Evolutionary conservation across 495 filamentous ascomycete species (phyloP), one percentile per base, ranked within the genome.

Genomic region (Umbilicaria muhlenbergii): DNA sequence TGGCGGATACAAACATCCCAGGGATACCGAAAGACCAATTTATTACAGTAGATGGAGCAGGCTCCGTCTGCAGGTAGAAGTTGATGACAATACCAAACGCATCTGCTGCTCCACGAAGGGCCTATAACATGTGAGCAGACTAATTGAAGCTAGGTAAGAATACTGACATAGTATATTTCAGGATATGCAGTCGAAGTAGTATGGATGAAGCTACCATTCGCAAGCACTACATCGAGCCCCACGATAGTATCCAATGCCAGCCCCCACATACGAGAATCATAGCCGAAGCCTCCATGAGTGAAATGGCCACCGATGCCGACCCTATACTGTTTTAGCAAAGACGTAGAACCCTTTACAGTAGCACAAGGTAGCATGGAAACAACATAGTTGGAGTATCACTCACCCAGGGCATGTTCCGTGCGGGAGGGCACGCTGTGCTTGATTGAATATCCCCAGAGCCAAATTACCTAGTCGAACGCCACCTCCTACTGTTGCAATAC

Each of bases 301-400:
- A 73, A 68, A 55, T 89, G 84, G 5, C 84, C 84, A 17, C 77
- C 81, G 16, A 81, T 69, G 13, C 84, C 84, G 24, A 83, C 72
- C n/a, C 24, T 28, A 10, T 28, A 28, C 5, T 61, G 41, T 17
- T 21, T 18, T 6, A 16, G 10, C 32, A 32, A 14, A 36, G 35
- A 42, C 16, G 1, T 7, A n/a, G 35, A 15, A 19, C 16, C 28
- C 3, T 16, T 18, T 13, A 3, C 11, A n/a, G 70, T 63, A 5
- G 60, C 60, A 19, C 34, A 14, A 39, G 24, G 6, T 10, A 1
- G 24, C 7, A 28, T 33, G 19, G 15, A 18, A 19, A 39, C 42
- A 46, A 5, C 19, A 21, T 21, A 5, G 19, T 2, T 21, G 19
- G 24, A 28, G 24, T 7, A 5, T 28, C 7, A 28, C 24, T 28